Conservation (phyloP, 2,329 filamentous ascomycete genomes). For the Ascosphaera apis region DNA sequence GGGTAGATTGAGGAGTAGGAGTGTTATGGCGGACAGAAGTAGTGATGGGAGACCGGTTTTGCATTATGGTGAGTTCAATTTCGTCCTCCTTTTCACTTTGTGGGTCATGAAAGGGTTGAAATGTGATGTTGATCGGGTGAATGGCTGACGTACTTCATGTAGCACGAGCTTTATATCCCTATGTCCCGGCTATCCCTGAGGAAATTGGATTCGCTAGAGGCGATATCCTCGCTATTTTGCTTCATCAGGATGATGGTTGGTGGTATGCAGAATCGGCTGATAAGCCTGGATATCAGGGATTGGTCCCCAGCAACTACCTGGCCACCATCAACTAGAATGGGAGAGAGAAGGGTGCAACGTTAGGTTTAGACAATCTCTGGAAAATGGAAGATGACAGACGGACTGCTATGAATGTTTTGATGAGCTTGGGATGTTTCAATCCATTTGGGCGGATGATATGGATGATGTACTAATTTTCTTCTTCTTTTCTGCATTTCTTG, state of each 20-base stretch:
- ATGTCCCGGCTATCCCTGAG: slow-evolving; percentile 82
- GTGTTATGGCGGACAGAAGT: too few relatives aligned
- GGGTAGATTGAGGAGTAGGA: too few relatives aligned
- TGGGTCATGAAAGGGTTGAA: slow-evolving; percentile 3
- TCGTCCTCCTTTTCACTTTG: background rate
- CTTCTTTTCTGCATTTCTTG: too few relatives aligned
- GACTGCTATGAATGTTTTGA: too few relatives aligned
- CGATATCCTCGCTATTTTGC: slow-evolving; percentile 67
- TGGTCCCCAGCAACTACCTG: slow-evolving; percentile 45
- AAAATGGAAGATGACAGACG: too few relatives aligned
- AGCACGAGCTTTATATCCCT: slow-evolving; percentile 90
- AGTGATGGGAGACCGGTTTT: slow-evolving; percentile 69
- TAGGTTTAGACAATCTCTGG: too few relatives aligned
- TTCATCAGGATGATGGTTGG: slow-evolving; percentile 94
- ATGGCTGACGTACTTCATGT: slow-evolving; percentile 7
- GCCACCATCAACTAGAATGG: too few relatives aligned
- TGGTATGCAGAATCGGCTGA: slow-evolving; percentile 88
- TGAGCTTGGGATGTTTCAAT: too few relatives aligned
- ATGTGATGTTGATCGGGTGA: slow-evolving; percentile 1
- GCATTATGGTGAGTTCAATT: slow-evolving; percentile 59
- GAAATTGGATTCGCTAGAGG: slow-evolving; percentile 84
- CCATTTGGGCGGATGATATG: too few relatives aligned
- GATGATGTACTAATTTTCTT: too few relatives aligned
- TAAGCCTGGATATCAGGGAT: slow-evolving; percentile 23
- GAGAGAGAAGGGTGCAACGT: too few relatives aligned